phyloP scores from a whole-genome alignment of 148 eudicot genomes.

The Fagopyrum tataricum region DNA sequence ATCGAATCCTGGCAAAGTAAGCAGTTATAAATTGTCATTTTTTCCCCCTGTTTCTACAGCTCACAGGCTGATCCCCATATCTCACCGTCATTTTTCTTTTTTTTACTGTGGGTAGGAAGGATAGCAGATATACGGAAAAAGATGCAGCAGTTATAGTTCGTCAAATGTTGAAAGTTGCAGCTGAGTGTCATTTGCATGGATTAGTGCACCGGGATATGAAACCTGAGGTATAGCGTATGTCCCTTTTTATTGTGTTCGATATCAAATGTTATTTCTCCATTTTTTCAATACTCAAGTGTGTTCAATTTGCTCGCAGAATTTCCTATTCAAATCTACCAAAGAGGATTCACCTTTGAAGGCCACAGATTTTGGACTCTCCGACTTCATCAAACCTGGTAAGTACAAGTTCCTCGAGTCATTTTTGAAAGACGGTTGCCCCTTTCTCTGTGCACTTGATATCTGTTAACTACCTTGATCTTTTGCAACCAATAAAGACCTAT shows the following conservation, averaged over 20 bases:
- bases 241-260: not conserved
- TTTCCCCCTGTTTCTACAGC: not conserved
- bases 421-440: not conserved
- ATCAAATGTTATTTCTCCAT: not conserved
- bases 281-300: not conserved
- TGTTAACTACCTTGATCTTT: not conserved
- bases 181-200: slow-evolving; percentile 95
- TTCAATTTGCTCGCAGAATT: slow-evolving; percentile 46
- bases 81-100: not conserved
- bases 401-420: not conserved
- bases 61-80: not conserved
- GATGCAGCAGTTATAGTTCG: slow-evolving; percentile 92
- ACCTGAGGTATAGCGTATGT: slow-evolving; percentile 60
- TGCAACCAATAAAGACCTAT: not conserved
- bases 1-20: slow-evolving; percentile 84
- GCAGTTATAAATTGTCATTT: slow-evolving; percentile 10
- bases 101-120: slow-evolving; percentile 51
- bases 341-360: slow-evolving; percentile 84
- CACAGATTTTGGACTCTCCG: slow-evolving; percentile 94
- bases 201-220: slow-evolving; percentile 99
- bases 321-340: slow-evolving; percentile 75
- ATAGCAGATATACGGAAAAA: slow-evolving; percentile 87
- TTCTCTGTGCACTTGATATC: not conserved
- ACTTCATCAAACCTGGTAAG: slow-evolving; percentile 87
- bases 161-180: slow-evolving; percentile 99